A percentile compares a stretch with the other conserved stretches of the same genome.
Conservation (phyloP, 192 early-diverging fungal species). For the Podila clonocystis region DNA sequence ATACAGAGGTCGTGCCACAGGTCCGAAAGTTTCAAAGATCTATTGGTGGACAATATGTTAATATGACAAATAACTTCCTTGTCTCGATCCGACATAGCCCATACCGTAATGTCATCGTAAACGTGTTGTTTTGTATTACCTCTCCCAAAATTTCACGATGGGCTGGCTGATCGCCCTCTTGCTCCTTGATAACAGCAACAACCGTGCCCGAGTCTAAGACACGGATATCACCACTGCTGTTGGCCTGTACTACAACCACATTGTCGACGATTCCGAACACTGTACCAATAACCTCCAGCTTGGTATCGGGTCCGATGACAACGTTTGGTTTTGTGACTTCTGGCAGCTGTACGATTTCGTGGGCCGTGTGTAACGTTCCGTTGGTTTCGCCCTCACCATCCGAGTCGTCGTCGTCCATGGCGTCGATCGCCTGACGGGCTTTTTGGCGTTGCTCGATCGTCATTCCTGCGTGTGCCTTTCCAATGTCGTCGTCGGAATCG, state of each 20-base stretch:
- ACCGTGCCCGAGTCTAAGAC: constrained; percentile 84
- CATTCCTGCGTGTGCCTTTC: constrained; percentile 10
- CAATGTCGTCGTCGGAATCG: constrained; percentile 8
- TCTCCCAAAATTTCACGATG: constrained; percentile 72
- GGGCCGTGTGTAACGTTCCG: constrained; percentile 55
- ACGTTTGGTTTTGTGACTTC: constrained; percentile 55
- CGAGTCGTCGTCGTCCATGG: constrained; percentile 53
- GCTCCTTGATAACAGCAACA: constrained; percentile 50
- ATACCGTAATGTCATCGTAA: not conserved
- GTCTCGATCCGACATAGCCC: not conserved
- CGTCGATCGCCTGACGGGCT: constrained; percentile 26
- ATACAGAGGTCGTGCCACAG: constrained; percentile 84
- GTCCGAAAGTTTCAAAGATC: constrained; percentile 95
- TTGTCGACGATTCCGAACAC: constrained; percentile 78
- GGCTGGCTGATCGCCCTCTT: constrained; percentile 26
- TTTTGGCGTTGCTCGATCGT: constrained; percentile 45
- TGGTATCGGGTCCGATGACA: constrained; percentile 56
- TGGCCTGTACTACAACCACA: constrained; percentile 74
- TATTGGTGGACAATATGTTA: constrained; percentile 7
- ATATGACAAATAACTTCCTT: not conserved
- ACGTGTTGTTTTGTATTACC: constrained; percentile 48
- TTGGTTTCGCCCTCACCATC: constrained; percentile 7
- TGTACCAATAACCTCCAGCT: constrained; percentile 67
- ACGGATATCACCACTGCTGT: constrained; percentile 51
- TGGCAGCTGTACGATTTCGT: constrained; percentile 68